Base-by-base conservation (phyloP, 108 stramenopile species). In the Chaetoceros tenuissimus region DNA sequence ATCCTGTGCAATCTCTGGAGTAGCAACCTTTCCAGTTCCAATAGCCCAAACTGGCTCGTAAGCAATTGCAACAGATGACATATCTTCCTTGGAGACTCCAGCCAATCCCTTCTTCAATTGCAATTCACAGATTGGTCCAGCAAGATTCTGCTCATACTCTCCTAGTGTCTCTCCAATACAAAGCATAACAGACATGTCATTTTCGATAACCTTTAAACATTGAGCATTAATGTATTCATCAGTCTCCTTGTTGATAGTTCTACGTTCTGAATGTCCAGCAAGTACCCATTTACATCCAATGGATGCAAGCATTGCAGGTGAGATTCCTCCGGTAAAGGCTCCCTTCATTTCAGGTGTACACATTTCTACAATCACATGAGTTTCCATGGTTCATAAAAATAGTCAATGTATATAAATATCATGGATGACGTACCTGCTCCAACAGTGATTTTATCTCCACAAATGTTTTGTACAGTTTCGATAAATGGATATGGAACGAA, bases 321-420 rank as follows among this genome's bases (percentile, higher is more conserved):
- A 80, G 62, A 97, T 72, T 54, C 89, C 96, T 43, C 97, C 99
- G n/a, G 99, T 99, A 79, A 79, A 98, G 3, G 99, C 99, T 50
- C 99, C 97, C 16, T 78, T 78, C 7, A 76, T 74, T 64, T 92
- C 80, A 23, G 83, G 78, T 46, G 34, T 40, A 5, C 5, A 5
- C 34, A 40, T 40, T 31, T 34, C 3, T 18, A 25, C 46, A 3
- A 17, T 22, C n/a, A 31, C 3, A 60, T 16, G 13, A 17, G 43
- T 16, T 44, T 17, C 16, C 43, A 17, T 17, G 43, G 43, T 13
- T 44, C 43, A 44, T 17, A 16, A 17, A 13, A 44, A 17, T 17
- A 17, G 43, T 44, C 13, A 13, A 44, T 44, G 17, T 13, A 17
- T 17, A 44, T 44, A 13, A 17, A 44, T 44, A 13, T n/a, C n/a